Evolutionary conservation across 2,329 filamentous ascomycete species (phyloP), one percentile per base, ranked within the genome.

Genomic region (Venturia aucupariae): DNA sequence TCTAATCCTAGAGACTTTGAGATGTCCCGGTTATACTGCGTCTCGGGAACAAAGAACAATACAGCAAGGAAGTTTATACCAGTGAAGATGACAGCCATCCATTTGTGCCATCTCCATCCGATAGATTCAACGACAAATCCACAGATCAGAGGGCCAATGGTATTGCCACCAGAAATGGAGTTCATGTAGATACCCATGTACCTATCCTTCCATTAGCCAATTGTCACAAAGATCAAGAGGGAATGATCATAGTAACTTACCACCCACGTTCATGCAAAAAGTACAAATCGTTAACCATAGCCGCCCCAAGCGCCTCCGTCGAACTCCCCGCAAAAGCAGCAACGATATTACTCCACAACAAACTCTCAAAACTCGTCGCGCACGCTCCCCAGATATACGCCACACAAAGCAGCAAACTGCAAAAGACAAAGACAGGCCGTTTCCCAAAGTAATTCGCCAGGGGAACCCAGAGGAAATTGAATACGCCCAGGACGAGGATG

Each of bases 21-120:
- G 30, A 55, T 55, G 48, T 55, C 48, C 32, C 92, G 83, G 41
- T 81, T 81, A 72, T 86, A 97, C 0, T 90, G 86, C 0, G 90
- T 96, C 76, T 97, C 93, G 0, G 93, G 93, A 61, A 90, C 90
- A 68, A 92, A 85, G 68, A 96, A 82, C 66, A 94, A 78, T 22
- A 96, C 78, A 11, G 88, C 77, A 0, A 90, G 86, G 3, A 97
- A 77, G 64, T 87, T 84, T 6, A 79, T 80, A 4, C 81, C 90
- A 57, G 86, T 83, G 75, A 96, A 95, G 68, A 97, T 96, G 66
- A 91, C 85, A 17, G 96, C 85, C 48, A 97, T 83, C 74, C 92
- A 91, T 72, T 97, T 97, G 0, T 87, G 88, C 92, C 91, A 96
- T 72, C 84, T 78, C 88, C 91, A 96, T 19, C 86, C 86, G 60